Base-by-base conservation (phyloP, 2,329 filamentous ascomycete species). In the Aspergillus ruber region DNA sequence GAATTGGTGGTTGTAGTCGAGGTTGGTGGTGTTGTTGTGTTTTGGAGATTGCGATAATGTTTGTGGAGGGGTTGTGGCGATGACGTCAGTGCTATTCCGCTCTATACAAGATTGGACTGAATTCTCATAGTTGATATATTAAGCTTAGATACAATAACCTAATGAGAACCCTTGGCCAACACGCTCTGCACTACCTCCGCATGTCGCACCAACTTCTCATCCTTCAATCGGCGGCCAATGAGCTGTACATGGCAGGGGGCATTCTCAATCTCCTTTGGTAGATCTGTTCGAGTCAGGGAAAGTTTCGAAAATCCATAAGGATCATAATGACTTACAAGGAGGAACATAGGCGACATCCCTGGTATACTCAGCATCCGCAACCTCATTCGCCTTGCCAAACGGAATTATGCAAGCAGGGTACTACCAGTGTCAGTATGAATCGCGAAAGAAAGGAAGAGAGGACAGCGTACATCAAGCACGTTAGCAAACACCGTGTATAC, bases 171-270 rank as follows among this genome's bases (percentile, higher is more conserved):
- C 25, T 29, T 29, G 4, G 9, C 32, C 32, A 56, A 25, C 1
- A 50, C 35, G 17, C 35, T 39, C 39, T 60, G 55, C 2, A 60
- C 47, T 1, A 56, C 25, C 25, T 39, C 50, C 3, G 56, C 55
- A 27, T 58, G 49, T 8, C 54, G 53, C 3, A 56, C 15, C 15
- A 60, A 32, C 4, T 33, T 15, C 33, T 61, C 57, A 18, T 61
- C 57, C 32, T 56, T 56, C 38, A 59, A 44, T 8, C 54, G 54
- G n/a, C 56, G 46, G 1, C 56, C 57, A 6, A 57, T 51, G 2
- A 61, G 27, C 46, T 62, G 59, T 15, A 61, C 49, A 39, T 58
- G 53, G 45, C 58, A 60, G 1, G 59, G 57, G 0, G 55, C 54
- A 2, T 50, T 51, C 15, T 62, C 58, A 2, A 60, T 40, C 12